Percentiles rank a stretch among this genome's conserved stretches.
phyloP scores from a whole-genome alignment of 1,284 basidiomycete genomes.

The Cryptococcus maquisensis region DNA sequence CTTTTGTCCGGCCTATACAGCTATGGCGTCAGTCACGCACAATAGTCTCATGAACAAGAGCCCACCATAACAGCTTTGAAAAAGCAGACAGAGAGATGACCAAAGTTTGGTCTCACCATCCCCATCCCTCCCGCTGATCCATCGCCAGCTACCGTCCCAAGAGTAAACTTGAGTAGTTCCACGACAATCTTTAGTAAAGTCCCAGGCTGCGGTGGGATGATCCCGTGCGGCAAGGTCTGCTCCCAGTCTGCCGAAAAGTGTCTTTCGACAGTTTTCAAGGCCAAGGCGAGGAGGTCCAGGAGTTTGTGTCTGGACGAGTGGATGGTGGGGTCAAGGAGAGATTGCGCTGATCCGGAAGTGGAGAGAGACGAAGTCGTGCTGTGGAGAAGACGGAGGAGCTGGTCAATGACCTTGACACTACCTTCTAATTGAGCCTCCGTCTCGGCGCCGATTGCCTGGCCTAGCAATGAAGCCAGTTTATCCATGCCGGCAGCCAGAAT shows the following conservation, averaged over 20 bases:
- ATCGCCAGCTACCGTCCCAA: constrained; percentile 15
- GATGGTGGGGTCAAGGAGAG: constrained; percentile 10
- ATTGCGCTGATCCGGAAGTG: neutral
- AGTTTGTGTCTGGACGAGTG: constrained; percentile 34
- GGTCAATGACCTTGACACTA: constrained; percentile 26
- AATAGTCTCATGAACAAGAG: neutral
- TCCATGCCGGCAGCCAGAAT: constrained; percentile 40
- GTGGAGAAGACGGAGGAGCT: constrained; percentile 36
- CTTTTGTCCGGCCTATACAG: constrained; percentile 7
- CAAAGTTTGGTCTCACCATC: constrained; percentile 34
- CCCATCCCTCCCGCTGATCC: too few relatives aligned
- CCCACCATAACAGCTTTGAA: constrained; percentile 33
- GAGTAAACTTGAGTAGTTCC: constrained; percentile 31
- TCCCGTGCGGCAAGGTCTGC: constrained; percentile 8
- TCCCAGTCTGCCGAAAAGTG: constrained; percentile 25
- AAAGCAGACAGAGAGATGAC: constrained; percentile 26
- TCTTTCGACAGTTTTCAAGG: constrained; percentile 38
- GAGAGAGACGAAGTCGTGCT: constrained; percentile 13
- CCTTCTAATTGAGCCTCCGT: constrained; percentile 26
- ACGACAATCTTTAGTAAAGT: constrained; percentile 27
- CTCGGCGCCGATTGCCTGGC: constrained; percentile 35
- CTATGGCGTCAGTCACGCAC: neutral
- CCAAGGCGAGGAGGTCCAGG: constrained; percentile 32
- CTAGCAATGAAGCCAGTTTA: constrained; percentile 29
- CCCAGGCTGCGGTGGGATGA: constrained; percentile 27